Evolutionary conservation across 225 moss, liverwort and hornwort species (phyloP).

Genomic region (Neckera pumila): DNA sequence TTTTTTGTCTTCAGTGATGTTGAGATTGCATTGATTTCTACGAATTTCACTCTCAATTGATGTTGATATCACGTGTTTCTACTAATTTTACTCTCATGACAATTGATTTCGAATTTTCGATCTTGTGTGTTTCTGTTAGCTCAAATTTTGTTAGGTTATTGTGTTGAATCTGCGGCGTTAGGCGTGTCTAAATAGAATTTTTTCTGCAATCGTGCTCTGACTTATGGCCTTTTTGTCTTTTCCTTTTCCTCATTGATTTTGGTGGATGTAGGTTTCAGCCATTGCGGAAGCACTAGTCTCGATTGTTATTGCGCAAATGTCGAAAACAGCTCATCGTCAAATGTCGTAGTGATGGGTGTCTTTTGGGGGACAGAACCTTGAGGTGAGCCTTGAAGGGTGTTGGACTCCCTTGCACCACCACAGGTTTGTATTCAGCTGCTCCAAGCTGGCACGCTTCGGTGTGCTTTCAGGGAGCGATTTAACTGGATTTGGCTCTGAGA

Average conservation of each 20-base stretch:
- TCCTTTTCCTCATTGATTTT: background rate
- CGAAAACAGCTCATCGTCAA: background rate
- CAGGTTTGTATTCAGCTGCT: background rate
- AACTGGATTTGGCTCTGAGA: constrained; percentile 3
- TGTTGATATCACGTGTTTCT: background rate
- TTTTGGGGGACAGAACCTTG: background rate
- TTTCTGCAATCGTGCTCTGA: background rate
- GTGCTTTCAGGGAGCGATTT: background rate
- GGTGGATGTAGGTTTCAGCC: background rate
- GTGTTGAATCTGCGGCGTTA: background rate
- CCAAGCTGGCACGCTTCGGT: background rate
- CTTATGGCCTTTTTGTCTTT: background rate
- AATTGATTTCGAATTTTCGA: background rate
- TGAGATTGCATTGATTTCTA: background rate
- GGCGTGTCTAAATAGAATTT: background rate
- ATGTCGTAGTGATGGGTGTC: background rate
- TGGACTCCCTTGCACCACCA: background rate
- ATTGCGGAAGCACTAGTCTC: background rate
- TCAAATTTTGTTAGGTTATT: background rate
- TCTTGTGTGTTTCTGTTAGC: background rate
- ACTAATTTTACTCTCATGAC: background rate
- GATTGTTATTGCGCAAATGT: background rate
- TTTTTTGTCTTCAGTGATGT: background rate
- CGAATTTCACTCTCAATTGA: background rate
- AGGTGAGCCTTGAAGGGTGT: background rate